Evolutionary conservation across 441 rosid species (phyloP), one percentile per base, ranked within the genome.

Genomic region (Arabidopsis lyrata): DNA sequence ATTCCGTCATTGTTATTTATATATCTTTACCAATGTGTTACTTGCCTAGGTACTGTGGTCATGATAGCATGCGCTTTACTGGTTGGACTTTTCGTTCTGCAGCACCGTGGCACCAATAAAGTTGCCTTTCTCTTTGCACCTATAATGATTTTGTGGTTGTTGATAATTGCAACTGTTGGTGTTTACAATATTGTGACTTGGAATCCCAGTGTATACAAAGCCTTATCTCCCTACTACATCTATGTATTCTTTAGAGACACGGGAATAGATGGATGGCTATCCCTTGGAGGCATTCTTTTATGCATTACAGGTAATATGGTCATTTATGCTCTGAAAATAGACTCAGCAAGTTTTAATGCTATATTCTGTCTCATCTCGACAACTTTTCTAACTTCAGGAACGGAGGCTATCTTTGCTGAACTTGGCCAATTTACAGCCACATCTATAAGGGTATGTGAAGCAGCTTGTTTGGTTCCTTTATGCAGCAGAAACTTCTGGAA

Each of bases 81-180:
- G 84, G 85, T 90, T 74, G 93, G 98, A 64, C 94, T 90, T 73
- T 95, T 95, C 66, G 90, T 95, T 83, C 73, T 90, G 86, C 99
- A 92, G 83, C 87, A 95, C 80, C 86, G 80, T 42, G 97, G 99
- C 68, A 89, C 90, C 35, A 83, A 88, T 78, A 83, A 78, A 82
- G 86, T 86, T 66, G 89, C 90, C 58, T 88, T 90, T 77, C 38
- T 85, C 55, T 92, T 95, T 83, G 74, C 97, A 66, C 97, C 97
- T 9, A 81, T 95, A 32, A 82, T 88, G 80, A 85, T 89, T 76
- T 71, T 90, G 24, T 95, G 99, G 99, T 66, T 90, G 76, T 64
- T 92, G 35, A 86, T 85, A 42, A 79, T 87, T 74, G 97, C 94
- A 54, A 63, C 82, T 35, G 56, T 84, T 73, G 97, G 99, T 36